phyloP scores from a whole-genome alignment of 345 rosid species.

The Aquilaria sinensis region DNA sequence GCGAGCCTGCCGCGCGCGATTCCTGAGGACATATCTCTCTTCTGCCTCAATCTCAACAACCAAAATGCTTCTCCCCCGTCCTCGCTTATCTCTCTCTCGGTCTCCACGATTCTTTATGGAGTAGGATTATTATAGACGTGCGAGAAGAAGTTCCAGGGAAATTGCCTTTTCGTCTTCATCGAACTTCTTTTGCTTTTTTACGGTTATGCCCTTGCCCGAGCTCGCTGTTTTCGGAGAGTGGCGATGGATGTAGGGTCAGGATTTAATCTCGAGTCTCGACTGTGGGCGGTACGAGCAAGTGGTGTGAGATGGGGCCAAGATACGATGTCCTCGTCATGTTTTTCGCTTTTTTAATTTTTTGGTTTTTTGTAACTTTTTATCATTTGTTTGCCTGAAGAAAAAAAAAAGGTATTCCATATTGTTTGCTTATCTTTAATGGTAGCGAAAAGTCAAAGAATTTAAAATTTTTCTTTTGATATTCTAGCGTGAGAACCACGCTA shows the following conservation, averaged over 20 bases:
- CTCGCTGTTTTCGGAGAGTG: neutral
- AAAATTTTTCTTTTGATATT: conserved; percentile 8
- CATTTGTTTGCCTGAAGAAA: no score
- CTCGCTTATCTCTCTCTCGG: neutral
- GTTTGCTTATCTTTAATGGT: neutral
- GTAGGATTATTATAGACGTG: no score
- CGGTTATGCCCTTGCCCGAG: conserved; percentile 10
- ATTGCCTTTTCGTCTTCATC: neutral
- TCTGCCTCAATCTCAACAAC: neutral
- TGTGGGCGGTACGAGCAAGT: neutral
- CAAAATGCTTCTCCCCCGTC: neutral
- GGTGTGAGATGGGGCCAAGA: neutral
- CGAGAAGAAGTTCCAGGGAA: neutral
- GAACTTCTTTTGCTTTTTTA: neutral
- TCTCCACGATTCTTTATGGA: no score
- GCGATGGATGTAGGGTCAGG: conserved; percentile 15
- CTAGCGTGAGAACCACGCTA: conserved; percentile 36
- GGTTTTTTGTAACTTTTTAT: no score
- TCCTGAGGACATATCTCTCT: conserved; percentile 61
- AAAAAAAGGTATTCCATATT: neutral
- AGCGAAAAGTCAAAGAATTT: conserved; percentile 6
- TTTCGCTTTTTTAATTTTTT: neutral
- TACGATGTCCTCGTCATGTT: neutral
- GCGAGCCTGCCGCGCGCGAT: conserved; percentile 94
- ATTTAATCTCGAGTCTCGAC: conserved; percentile 7